These are phyloP conservation scores for Trifolium subterraneum DNA, from an alignment of 306 rosid genomes.

Conservation along the genomic window DNA sequence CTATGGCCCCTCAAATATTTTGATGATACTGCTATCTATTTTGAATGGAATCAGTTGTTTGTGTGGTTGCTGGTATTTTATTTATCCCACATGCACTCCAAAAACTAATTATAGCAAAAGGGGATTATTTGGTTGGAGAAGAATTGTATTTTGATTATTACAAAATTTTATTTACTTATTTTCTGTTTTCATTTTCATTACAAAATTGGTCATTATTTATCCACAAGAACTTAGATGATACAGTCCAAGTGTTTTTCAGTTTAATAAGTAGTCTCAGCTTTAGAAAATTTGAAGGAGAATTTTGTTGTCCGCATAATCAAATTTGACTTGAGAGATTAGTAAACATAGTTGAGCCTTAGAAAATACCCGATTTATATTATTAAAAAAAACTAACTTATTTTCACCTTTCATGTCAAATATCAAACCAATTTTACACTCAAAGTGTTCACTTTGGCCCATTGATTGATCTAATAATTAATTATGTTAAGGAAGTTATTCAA, in stretches of 20 bases:
- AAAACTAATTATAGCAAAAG: not conserved
- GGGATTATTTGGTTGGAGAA: not conserved
- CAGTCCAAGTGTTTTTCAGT: not conserved
- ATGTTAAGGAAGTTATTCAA: not conserved
- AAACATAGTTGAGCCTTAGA: not conserved
- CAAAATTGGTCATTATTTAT: not conserved
- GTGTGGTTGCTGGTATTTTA: conserved; percentile 1
- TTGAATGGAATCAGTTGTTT: conserved; percentile 3
- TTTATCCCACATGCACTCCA: not conserved
- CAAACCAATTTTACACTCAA: not conserved
- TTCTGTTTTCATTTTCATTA: not conserved
- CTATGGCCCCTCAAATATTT: conserved; percentile 1
- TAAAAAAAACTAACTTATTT: not conserved
- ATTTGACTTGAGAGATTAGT: not conserved
- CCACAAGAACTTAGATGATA: not conserved
- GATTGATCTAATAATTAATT: not conserved
- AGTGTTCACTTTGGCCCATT: not conserved
- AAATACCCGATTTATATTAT: not conserved
- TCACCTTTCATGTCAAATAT: not conserved
- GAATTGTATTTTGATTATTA: not conserved
- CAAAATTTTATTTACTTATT: not conserved
- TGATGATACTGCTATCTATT: not conserved
- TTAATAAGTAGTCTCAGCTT: not conserved
- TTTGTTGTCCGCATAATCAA: not conserved
- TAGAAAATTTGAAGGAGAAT: not conserved